Evolutionary conservation across 2,329 filamentous ascomycete genomes (phyloP), one percentile per base, ranked within the genome.

Genomic region (Cordyceps fumosorosea): DNA sequence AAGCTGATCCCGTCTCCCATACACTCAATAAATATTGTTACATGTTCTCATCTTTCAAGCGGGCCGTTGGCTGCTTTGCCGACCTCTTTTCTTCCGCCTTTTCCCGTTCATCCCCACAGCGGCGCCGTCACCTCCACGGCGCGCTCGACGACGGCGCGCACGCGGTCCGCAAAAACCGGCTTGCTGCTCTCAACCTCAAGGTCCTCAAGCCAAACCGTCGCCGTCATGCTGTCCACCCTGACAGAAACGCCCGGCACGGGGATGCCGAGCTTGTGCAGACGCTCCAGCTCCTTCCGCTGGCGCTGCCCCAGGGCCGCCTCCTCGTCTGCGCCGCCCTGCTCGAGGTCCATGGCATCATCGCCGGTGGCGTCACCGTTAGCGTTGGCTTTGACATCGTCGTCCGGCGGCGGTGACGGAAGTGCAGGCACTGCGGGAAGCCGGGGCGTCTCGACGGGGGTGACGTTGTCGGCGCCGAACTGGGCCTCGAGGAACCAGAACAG

Each of bases 401-500:
- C 47, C 16, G 34, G 60, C 8, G 60, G 53, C 73, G 63, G 68
- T 11, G 67, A 71, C 6, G 60, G 60, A 6, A 57, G 47, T 11
- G 67, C 71, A n/a, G 70, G 66, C 34, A 12, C 68, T 7, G 76
- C 65, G 0, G 80, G 78, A 2, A 86, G 73, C 73, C 86, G 83
- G 64, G 91, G 78, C 70, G 76, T 78, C 45, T 87, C 83, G 66
- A 98, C 89, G 5, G 93, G 92, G 0, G 84, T 81, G 62, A 98
- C 87, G 64, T 91, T 88, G 66, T 95, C 88, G 37, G 85, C 81
- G 65, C 95, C 95, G 71, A 99, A 99, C 74, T 99, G 95, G 3
- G 93, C 90, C 79, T 99, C 95, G 16, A 99, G 87, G 79, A 99
- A 96, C 86, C 96, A 90, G 76, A 96, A 89, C 22, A 99, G 85